Conservation (phyloP, 2,329 filamentous ascomycete species). For the Aspergillus sp. region DNA sequence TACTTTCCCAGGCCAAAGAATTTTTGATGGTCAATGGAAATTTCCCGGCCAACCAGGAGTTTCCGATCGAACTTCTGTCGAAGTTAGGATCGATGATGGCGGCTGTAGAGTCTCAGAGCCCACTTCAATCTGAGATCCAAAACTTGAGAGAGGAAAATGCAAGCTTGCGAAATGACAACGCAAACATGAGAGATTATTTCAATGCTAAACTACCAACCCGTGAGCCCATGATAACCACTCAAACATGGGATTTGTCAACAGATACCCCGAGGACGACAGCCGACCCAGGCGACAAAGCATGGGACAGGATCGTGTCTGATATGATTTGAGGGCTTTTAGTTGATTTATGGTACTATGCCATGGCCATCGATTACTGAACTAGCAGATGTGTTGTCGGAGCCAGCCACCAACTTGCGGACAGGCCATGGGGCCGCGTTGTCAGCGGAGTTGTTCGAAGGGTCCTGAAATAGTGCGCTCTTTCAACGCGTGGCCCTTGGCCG, state of each 20-base stretch:
- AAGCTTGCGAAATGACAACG: conserved; percentile 23
- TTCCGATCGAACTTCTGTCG: conserved; percentile 18
- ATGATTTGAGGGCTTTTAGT: conserved; percentile 17
- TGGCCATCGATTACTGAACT: no score
- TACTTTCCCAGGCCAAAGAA: conserved; percentile 6
- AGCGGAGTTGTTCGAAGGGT: no score
- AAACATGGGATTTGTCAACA: conserved; percentile 1
- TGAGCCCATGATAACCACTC: conserved; percentile 9
- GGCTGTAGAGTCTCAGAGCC: conserved; percentile 21
- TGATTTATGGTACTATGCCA: no score
- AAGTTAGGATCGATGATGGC: conserved; percentile 25
- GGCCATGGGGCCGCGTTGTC: no score
- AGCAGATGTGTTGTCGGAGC: no score
- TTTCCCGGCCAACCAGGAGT: conserved; percentile 11
- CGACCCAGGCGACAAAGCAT: conserved; percentile 20
- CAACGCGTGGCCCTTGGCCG: no score
- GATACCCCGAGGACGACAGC: conserved; percentile 11
- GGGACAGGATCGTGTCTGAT: conserved; percentile 27
- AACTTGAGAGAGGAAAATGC: conserved; percentile 23
- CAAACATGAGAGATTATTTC: conserved; percentile 20
- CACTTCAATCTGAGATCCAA: conserved; percentile 18
- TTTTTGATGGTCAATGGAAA: conserved; percentile 13
- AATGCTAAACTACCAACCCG: conserved; percentile 13
- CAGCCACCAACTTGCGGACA: no score
- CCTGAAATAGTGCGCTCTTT: no score